These are phyloP conservation scores for Ceratobasidium sp. DNA, from an alignment of 1,284 basidiomycete genomes.

Conservation along the genomic window DNA sequence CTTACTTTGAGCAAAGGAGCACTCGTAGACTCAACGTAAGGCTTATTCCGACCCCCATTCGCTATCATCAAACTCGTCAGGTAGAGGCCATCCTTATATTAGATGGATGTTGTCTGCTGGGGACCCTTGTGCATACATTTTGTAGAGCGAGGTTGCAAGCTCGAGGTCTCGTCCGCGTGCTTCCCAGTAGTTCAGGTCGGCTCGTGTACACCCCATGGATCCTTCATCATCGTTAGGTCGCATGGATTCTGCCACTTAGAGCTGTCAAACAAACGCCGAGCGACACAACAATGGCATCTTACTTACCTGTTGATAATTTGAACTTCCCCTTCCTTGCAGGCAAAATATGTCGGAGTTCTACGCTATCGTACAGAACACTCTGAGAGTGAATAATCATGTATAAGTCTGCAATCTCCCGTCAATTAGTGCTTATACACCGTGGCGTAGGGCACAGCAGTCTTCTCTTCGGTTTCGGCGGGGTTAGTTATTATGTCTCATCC, in stretches of 20 bases:
- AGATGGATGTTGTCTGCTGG: not conserved
- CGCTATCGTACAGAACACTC: conserved; percentile 64
- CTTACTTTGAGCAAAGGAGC: conserved; percentile 2
- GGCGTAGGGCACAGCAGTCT: no score
- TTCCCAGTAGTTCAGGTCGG: conserved; percentile 54
- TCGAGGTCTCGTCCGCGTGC: not conserved
- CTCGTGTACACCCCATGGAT: conserved; percentile 55
- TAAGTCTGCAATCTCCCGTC: conserved; percentile 59
- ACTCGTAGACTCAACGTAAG: not conserved
- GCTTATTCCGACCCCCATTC: not conserved
- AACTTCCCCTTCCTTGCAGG: conserved; percentile 65
- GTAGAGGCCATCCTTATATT: not conserved
- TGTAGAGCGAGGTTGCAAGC: not conserved
- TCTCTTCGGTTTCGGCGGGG: no score
- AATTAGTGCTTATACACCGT: no score
- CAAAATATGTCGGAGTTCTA: conserved; percentile 65
- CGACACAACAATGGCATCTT: not conserved
- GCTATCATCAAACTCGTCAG: not conserved
- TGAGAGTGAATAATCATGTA: conserved; percentile 61
- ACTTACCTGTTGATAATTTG: conserved; percentile 64
- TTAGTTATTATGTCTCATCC: no score
- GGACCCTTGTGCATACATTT: not conserved
- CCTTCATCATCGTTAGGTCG: conserved; percentile 55
- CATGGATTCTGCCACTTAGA: conserved; percentile 57
- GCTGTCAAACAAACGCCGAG: conserved; percentile 38